Base-by-base conservation (phyloP, 176 grass and related monocot species). In the Paspalum notatum region DNA sequence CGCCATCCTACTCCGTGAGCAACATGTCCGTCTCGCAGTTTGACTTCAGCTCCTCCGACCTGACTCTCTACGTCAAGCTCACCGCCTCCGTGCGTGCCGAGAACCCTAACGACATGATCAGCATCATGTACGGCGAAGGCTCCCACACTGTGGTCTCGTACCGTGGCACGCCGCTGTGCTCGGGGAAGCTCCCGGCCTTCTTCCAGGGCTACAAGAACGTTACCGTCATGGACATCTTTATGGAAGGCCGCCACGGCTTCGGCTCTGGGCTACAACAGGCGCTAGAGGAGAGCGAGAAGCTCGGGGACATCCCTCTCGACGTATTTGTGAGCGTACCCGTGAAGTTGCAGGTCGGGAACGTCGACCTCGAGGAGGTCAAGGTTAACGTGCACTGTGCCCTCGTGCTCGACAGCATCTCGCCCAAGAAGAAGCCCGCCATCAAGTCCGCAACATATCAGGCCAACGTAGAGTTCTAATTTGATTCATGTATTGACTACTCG, bases 61-160 rank as follows among this genome's bases (percentile, higher is more conserved):
- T 94, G 40, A 94, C 91, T 38, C 83, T 97, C 47, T 76, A 90
- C 68, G 66, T 77, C 1, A 94, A 94, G 83, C 72, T 97, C 26
- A 73, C 88, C 10, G 87, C 87, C 17, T 54, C 87, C 3, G 85
- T 97, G 21, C 92, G 80, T 13, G 90, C 91, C 7, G 80, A 90
- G 82, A 97, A 97, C 83, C 95, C 95, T 61, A 97, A 97, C 27
- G 90, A 90, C 2, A 85, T 80, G 91, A 94, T 97, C 16, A 74
- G 85, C 27, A 97, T 97, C 85, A 79, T 6, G 4, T 97, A 94
- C 50, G 85, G 64, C 16, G 38, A 76, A 0, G 91, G 85, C 20
- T 97, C 91, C 1, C 67, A 20, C 49, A 87, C 93, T 21, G 77
- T 92, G 4, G 84, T 94, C 38, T 76, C 85, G 10, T 97, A 97